These are phyloP conservation scores for Quercus lobata DNA, from an alignment of 331 rosid species.

Conservation along the genomic window DNA sequence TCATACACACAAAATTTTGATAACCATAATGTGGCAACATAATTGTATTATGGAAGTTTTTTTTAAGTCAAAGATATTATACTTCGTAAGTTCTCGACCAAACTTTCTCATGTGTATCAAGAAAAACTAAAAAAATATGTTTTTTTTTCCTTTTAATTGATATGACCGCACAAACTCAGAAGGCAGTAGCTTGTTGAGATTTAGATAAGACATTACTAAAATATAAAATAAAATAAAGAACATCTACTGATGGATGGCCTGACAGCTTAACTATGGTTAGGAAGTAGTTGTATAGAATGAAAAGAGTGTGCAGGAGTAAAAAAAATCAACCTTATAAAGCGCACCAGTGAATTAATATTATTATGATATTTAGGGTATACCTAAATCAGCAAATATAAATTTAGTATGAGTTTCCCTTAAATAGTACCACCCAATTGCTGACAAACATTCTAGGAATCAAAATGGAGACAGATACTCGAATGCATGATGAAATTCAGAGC, in stretches of 20 bases:
- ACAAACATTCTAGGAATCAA: not conserved
- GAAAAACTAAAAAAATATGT: not conserved
- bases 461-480: slow-evolving; percentile 10
- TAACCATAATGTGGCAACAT: not conserved
- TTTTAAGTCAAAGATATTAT: not conserved
- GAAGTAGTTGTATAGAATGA: slow-evolving; percentile 22
- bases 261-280: not conserved
- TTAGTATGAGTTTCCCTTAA: not conserved
- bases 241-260: not conserved
- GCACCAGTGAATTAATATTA: not conserved
- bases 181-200: not conserved
- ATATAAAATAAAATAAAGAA: not conserved
- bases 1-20: not conserved
- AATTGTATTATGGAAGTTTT: not conserved
- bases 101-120: not conserved
- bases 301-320: slow-evolving; percentile 6
- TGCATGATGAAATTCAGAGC: not conserved
- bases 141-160: not conserved
- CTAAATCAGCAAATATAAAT: not conserved
- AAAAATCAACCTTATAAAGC: not conserved
- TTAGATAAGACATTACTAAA: not conserved
- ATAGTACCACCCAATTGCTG: not conserved
- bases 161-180: not conserved
- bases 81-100: not conserved
- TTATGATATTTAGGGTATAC: not conserved